phyloP scores from a whole-genome alignment of 108 stramenopile species.

The Cyclotella kingstonii region DNA sequence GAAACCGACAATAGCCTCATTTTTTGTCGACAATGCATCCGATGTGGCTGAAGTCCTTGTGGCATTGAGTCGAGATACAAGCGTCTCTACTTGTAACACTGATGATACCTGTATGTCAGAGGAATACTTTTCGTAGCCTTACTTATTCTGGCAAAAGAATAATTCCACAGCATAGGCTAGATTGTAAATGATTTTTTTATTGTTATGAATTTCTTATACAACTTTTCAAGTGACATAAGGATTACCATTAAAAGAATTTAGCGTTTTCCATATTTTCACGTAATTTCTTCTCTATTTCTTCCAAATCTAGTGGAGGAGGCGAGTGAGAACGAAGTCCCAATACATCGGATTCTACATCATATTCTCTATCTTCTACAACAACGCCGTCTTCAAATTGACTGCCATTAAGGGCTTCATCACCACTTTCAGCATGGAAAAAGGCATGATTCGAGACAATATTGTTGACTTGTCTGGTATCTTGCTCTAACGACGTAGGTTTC shows the following conservation, averaged over 20 bases:
- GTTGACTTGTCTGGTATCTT: constrained; percentile 1
- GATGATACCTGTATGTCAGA: constrained; percentile 15
- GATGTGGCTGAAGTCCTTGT: constrained; percentile 77
- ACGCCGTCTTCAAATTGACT: neutral
- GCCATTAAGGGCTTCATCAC: too few relatives aligned
- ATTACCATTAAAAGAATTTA: constrained; percentile 13
- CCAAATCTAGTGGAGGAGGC: constrained; percentile 44
- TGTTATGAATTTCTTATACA: neutral
- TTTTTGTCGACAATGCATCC: constrained; percentile 78
- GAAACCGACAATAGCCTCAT: constrained; percentile 82
- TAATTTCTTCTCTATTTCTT: constrained; percentile 40
- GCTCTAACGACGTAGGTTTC: too few relatives aligned
- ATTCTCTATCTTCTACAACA: constrained; percentile 34
- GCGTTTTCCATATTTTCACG: constrained; percentile 40
- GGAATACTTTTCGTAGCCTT: constrained; percentile 31
- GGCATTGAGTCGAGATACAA: constrained; percentile 36
- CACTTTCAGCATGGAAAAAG: constrained; percentile 34
- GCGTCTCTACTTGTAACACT: constrained; percentile 11
- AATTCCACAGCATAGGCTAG: neutral
- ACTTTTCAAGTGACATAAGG: neutral
- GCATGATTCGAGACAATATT: constrained; percentile 10
- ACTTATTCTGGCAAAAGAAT: neutral
- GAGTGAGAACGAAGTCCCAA: constrained; percentile 41
- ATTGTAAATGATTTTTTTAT: neutral
- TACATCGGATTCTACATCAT: constrained; percentile 43